Evolutionary conservation across 495 filamentous ascomycete species (phyloP), one percentile per base, ranked within the genome.

Genomic region (Emericellopsis terricola): DNA sequence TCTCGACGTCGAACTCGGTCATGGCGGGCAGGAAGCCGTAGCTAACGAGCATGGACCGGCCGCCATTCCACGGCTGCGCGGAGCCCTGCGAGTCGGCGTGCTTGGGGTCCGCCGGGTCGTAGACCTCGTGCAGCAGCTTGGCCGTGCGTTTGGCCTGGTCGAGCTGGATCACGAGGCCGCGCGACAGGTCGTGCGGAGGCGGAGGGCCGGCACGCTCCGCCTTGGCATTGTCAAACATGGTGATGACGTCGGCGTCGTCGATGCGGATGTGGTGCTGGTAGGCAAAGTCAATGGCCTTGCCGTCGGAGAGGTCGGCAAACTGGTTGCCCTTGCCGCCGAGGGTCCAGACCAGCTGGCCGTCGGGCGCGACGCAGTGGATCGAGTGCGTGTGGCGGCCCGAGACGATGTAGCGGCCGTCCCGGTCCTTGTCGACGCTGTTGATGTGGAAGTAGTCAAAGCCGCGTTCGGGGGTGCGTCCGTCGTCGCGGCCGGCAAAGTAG

Each of bases 231-330:
- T 59, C 51, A 32, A 52, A 59, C 17, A 59, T 41, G 24, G 46
- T 51, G 32, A 59, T 38, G 16, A 38, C 40, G 7, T 17, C 40
- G 11, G 34, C 28, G 20, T 32, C 47, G 55, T 57, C 58, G 32
- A 42, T 31, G 8, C 65, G 57, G 15, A 64, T 66, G 34, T 70
- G 54, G 40, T 70, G 68, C 43, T 72, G 68, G 58, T 60, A 70
- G 27, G 50, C 42, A 33, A 71, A 67, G 30, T 54, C 54, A 1
- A 60, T 64, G 7, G 58, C 62, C 9, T 38, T 19, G 0, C 57
- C 61, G 9, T 51, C 39, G 1, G 59, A 63, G 4, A 49, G 37
- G 28, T 67, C 59, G 9, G 35, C 33, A 36, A 70, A 73, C 8
- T 55, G 43, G 33, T 62, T 68, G 1, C 49, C 26, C 20, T 52